phyloP scores from a whole-genome alignment of 2,329 filamentous ascomycete genomes.

The Neofusicoccum sp. region DNA sequence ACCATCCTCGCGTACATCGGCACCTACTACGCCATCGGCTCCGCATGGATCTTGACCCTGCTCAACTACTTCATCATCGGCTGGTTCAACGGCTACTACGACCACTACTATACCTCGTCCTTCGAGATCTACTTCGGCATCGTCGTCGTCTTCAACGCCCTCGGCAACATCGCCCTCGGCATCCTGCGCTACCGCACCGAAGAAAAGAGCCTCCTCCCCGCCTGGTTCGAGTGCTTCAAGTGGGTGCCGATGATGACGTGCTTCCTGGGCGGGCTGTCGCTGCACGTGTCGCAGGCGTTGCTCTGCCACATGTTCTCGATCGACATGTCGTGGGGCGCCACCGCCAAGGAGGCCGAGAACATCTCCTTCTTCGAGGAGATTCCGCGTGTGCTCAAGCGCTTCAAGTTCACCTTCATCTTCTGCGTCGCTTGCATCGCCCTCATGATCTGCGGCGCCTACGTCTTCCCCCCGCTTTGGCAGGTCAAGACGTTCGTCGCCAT shows the following conservation, averaged over 20 bases:
- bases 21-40: conserved; percentile 76
- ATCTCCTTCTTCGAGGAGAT: conserved; percentile 59
- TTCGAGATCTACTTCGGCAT: conserved; percentile 81
- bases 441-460: conserved; percentile 50
- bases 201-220: conserved; percentile 58
- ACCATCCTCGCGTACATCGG: conserved; percentile 76
- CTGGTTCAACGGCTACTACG: conserved; percentile 73
- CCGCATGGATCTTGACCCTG: conserved; percentile 70
- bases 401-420: conserved; percentile 56
- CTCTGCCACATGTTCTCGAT: conserved; percentile 41
- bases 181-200: conserved; percentile 70
- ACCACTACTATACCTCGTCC: conserved; percentile 73
- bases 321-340: conserved; percentile 53
- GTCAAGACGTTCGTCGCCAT: conserved; percentile 60
- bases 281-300: conserved; percentile 42
- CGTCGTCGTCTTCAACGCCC: conserved; percentile 72
- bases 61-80: conserved; percentile 74
- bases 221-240: conserved; percentile 57
- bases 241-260: conserved; percentile 56
- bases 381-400: conserved; percentile 54
- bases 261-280: conserved; percentile 42
- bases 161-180: conserved; percentile 70
- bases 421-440: conserved; percentile 46
- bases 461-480: conserved; percentile 53
- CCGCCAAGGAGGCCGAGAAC: conserved; percentile 58